Evolutionary conservation across 176 grass and related monocot genomes (phyloP), one percentile per base, ranked within the genome.

Genomic region (Triticum turgidum): DNA sequence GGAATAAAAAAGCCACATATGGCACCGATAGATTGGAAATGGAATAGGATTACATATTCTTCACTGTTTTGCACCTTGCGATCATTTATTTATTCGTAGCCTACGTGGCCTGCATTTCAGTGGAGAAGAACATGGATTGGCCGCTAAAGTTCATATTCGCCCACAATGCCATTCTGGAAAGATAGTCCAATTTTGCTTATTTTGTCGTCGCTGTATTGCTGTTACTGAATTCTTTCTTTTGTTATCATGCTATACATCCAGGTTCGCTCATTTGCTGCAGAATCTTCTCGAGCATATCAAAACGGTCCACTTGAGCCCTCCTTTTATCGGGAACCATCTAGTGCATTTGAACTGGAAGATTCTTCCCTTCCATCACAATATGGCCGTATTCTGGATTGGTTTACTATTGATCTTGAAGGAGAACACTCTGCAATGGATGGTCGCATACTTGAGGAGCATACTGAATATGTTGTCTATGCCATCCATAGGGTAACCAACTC

Each of bases 381-480:
- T 89, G 85, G 88, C 35, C 61, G 61, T 33, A 91, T 79, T 80
- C 76, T 99, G 38, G 90, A 99, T 63, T 99, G 97, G 97, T 99
- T 96, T 94, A 80, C 97, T 77, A 82, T 99, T 86, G 97, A 99
- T 83, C 88, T 99, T 79, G 97, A 99, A 90, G 97, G 89, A 66
- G 97, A 98, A 80, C 97, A 98, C 76, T 98, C 97, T 79, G 94
- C 97, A 69, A 96, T 98, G 97, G 97, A 98, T 81, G 97, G 94
- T 65, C 87, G 77, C 41, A 98, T 98, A 82, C 97, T 98, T 73
- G 88, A 94, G 88, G 97, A 98, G 86, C 97, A 98, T 66, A 92
- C 92, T 14, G 90, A 98, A 92, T 96, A 96, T 87, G 94, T 99
- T 73, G 97, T 99, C 37, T 94, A 94, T 11, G 90, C 94, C 63